Base-by-base conservation (phyloP, 805 yeast genomes). In the Candida piceae region DNA sequence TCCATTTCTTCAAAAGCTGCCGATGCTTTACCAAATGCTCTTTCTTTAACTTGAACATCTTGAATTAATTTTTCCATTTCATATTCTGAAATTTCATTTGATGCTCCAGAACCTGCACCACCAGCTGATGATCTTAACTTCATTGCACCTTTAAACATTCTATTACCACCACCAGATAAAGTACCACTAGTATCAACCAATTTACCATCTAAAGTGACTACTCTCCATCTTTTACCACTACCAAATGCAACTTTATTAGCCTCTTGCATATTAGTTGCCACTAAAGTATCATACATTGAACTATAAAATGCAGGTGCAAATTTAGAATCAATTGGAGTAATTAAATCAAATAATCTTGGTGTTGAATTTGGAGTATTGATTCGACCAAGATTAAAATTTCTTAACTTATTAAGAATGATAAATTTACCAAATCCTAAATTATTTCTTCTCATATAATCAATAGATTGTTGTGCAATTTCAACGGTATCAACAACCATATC, bases 111-210 rank as follows among this genome's bases (percentile, higher is more conserved):
- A n/a, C 40, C 50, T 1, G 35, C 16, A 13, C 42, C 32, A 12
- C 55, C 44, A 1, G 64, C 49, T 4, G 64, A 62, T 15, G 74
- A 67, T 24, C 66, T 55, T 28, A 72, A 62, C 40, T 70, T 76
- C 95, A 93, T 87, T 2, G 83, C 80, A 5, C 97, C 98, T 34
- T 72, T 72, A 13, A 74, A 70, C 7, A 70, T 73, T 27, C 72
- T 66, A 37, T 70, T 73, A 36, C 97, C 98, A 62, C 99, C 99
- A 50, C 99, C 99, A 32, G 95, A 78, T 80, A 94, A 80, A 1
- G 97, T 85, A 60, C 99, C 99, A 2, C 95, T 84, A 12, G 81
- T 78, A 51, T 89, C 97, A 39, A 93, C 90, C 16, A 93, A 66
- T 49, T 87, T 83, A 17, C 99, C 99, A 57, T 85, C 95, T 7